Evolutionary conservation across 495 filamentous ascomycete species (phyloP).

Genomic region (Talaromyces borbonicus): DNA sequence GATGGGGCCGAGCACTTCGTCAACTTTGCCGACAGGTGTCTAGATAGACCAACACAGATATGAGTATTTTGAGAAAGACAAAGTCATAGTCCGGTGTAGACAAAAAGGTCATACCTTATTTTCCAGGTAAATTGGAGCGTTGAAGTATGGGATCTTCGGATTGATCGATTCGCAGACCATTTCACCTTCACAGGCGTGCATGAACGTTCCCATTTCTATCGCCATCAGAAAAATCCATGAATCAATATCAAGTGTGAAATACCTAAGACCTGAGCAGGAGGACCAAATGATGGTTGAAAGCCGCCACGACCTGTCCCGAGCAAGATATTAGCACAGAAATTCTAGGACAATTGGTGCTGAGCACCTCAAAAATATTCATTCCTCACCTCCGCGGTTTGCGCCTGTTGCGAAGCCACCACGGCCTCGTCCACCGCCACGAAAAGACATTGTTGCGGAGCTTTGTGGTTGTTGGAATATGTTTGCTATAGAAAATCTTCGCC

Average conservation of each 20-base stretch:
- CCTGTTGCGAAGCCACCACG: conserved; percentile 33
- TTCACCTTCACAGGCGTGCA: conserved; percentile 93
- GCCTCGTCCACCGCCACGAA: conserved; percentile 38
- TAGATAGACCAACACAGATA: conserved; percentile 16
- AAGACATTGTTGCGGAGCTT: conserved; percentile 38
- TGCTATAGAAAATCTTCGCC: conserved; percentile 15
- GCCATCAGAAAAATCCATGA: conserved; percentile 22
- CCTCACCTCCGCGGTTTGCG: conserved; percentile 41
- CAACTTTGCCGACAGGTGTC: conserved; percentile 51
- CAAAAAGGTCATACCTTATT: conserved; percentile 60
- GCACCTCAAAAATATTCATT: conserved; percentile 5
- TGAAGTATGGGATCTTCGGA: conserved; percentile 96
- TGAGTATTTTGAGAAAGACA: conserved; percentile 13
- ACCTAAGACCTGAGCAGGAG: conserved; percentile 59
- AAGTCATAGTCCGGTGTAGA: not conserved
- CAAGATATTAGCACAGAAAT: conserved; percentile 24
- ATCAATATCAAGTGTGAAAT: too few relatives aligned
- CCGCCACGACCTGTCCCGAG: conserved; percentile 47
- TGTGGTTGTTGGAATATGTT: conserved; percentile 4
- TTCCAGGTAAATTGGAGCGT: conserved; percentile 95
- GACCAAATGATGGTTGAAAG: conserved; percentile 54
- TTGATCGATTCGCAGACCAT: conserved; percentile 91
- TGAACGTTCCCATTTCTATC: conserved; percentile 81
- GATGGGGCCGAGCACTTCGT: conserved; percentile 74
- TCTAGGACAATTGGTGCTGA: not conserved